phyloP scores from a whole-genome alignment of 495 filamentous ascomycete genomes.

The Clohesyomyces aquaticus region DNA sequence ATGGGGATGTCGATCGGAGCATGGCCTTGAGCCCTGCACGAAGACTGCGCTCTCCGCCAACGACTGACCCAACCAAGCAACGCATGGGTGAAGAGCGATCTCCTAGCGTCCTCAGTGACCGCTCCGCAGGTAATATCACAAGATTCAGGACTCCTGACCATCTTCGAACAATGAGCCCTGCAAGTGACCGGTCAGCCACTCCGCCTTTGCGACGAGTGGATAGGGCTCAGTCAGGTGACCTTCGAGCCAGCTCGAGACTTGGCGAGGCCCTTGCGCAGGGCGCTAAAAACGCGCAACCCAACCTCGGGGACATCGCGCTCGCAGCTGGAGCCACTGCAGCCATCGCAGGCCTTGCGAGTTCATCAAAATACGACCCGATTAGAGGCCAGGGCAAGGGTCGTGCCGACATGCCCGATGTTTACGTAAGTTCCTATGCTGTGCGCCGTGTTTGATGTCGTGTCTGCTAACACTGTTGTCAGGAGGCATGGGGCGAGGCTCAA shows the following conservation, averaged over 20 bases:
- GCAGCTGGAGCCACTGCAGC: slow-evolving; percentile 42
- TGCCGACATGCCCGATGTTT: slow-evolving; percentile 88
- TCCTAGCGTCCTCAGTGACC: slow-evolving; percentile 49
- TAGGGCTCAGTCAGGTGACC: slow-evolving; percentile 76
- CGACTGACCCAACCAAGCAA: slow-evolving; percentile 41
- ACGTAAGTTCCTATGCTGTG: slow-evolving; percentile 66
- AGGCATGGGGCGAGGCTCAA: slow-evolving; percentile 92
- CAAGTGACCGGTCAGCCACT: slow-evolving; percentile 59
- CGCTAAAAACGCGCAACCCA: slow-evolving; percentile 36
- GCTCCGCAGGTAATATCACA: slow-evolving; percentile 54
- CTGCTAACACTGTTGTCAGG: slow-evolving; percentile 56
- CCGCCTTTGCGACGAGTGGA: slow-evolving; percentile 73
- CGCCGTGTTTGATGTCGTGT: slow-evolving; percentile 10
- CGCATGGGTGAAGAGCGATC: slow-evolving; percentile 43
- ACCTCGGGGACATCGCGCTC: slow-evolving; percentile 38
- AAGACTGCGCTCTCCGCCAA: slow-evolving; percentile 39
- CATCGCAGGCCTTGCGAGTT: slow-evolving; percentile 56
- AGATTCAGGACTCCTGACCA: slow-evolving; percentile 59
- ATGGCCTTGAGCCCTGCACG: slow-evolving; percentile 38
- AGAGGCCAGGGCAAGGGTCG: slow-evolving; percentile 86
- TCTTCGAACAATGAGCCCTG: slow-evolving; percentile 62
- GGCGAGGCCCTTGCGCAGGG: slow-evolving; percentile 37
- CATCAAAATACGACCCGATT: slow-evolving; percentile 71
- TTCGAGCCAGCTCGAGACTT: slow-evolving; percentile 68
- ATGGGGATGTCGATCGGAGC: slow-evolving; percentile 44